phyloP scores from a whole-genome alignment of 2,329 filamentous ascomycete species.

The Fusarium mexicanum region DNA sequence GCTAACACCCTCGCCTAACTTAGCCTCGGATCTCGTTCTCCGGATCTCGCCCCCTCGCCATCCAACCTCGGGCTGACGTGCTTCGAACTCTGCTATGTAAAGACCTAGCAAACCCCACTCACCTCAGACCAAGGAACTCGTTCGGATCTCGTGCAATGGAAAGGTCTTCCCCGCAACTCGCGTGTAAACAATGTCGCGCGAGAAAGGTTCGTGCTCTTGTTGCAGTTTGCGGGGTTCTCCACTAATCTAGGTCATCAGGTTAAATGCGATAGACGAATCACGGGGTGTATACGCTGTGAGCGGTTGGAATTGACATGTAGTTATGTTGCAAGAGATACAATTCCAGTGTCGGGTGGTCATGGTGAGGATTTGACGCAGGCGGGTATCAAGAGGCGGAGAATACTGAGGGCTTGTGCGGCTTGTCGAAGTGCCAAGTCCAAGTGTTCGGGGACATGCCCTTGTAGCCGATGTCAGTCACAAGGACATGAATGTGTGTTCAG shows the following conservation, averaged over 20 bases:
- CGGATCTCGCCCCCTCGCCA: constrained; percentile 23
- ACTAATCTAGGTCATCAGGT: constrained; percentile 31
- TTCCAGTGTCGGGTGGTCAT: no score
- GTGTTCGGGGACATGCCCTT: constrained; percentile 48
- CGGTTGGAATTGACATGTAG: constrained; percentile 24
- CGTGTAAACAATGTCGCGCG: constrained; percentile 39
- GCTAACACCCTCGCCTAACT: not conserved
- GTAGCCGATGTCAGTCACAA: constrained; percentile 43
- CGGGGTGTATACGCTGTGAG: constrained; percentile 33
- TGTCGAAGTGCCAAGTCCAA: constrained; percentile 50
- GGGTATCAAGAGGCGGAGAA: constrained; percentile 42
- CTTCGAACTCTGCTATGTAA: constrained; percentile 1
- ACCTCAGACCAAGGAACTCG: not conserved
- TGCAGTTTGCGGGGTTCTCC: not conserved
- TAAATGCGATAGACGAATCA: constrained; percentile 38
- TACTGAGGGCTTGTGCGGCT: constrained; percentile 44
- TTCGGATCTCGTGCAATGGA: constrained; percentile 31
- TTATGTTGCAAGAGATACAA: not conserved
- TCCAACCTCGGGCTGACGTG: constrained; percentile 19
- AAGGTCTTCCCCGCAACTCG: not conserved
- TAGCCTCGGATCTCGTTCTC: constrained; percentile 33
- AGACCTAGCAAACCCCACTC: not conserved
- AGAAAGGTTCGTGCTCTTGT: constrained; percentile 33
- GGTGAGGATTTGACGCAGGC: constrained; percentile 38
- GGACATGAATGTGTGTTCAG: constrained; percentile 13